Evolutionary conservation across 1,284 basidiomycete genomes (phyloP), one percentile per base, ranked within the genome.

Genomic region (Hemileia vastatrix): DNA sequence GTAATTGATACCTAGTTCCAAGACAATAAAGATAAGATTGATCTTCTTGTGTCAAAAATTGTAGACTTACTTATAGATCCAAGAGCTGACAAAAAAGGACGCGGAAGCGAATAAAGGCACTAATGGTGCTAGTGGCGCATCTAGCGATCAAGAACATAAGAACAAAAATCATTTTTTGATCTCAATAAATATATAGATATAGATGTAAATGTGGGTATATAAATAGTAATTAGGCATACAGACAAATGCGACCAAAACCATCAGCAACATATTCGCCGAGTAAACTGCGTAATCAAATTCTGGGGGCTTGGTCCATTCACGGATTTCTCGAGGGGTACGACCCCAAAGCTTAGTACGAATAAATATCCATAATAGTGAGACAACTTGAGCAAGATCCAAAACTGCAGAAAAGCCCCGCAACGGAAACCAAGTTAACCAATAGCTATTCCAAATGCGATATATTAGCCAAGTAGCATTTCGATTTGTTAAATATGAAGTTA

Each of bases 351-450:
- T 79, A 2, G 88, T 91, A 77, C 88, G 88, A 77, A 96, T 80
- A 36, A 86, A 92, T 19, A 92, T 83, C 79, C 87, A 84, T 11
- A 92, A 72, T 33, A 99, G 81, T 73, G 95, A 94, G 77, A 96
- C 77, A 59, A 97, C 84, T 77, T 99, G 95, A 4, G 94, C 93
- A 47, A 99, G 80, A 75, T 99, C 95, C 72, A 97, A 97, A 63
- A 97, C 79, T 23, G 86, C 86, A 50, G 96, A 81, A 81, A 95
- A 95, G 31, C 92, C 93, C 72, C 93, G 88, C 36, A 97, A 81
- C 82, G 92, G 91, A 80, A 94, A 89, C 79, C 86, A 94, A 5
- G 91, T 94, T 54, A 96, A 78, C 93, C 93, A 96, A 76, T 92
- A 93, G 27, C 86, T 86, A 3, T 85, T 80, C 92, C 0, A 89